Conservation (phyloP, 1,139 yeast species). For the Candida buenavistaensis region DNA sequence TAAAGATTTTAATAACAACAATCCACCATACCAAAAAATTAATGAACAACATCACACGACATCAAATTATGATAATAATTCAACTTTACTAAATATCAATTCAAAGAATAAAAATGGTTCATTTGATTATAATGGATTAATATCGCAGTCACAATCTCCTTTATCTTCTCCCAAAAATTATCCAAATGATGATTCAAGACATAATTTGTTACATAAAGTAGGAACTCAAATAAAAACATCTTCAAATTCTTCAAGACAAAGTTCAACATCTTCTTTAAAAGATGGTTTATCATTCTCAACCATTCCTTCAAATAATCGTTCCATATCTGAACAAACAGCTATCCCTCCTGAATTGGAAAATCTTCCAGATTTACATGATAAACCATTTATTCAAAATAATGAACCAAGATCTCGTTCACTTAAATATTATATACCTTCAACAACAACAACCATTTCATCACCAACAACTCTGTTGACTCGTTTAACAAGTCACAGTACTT, state of each 20-base stretch:
- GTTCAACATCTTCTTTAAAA: slow-evolving; percentile 17
- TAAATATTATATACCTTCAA: slow-evolving; percentile 1
- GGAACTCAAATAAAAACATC: slow-evolving; percentile 15
- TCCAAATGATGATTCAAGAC: slow-evolving; percentile 19
- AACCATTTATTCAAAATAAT: not conserved
- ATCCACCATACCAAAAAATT: no score
- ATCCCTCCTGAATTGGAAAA: slow-evolving; percentile 4
- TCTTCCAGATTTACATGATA: not conserved
- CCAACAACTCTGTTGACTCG: slow-evolving; percentile 1
- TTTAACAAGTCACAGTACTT: slow-evolving; percentile 1
- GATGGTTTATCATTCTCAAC: slow-evolving; percentile 8
- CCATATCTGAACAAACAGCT: slow-evolving; percentile 1
- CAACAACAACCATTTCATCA: slow-evolving; percentile 2
- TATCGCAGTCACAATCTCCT: no score
- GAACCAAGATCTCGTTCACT: slow-evolving; percentile 1
- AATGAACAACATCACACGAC: no score
- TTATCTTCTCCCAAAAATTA: slow-evolving; percentile 10
- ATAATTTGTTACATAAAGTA: slow-evolving; percentile 33
- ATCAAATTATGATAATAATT: no score
- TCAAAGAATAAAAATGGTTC: no score
- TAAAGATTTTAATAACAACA: no score
- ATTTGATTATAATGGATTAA: no score
- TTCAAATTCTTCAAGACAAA: slow-evolving; percentile 19
- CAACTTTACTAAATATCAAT: no score
- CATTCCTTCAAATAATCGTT: not conserved